Conservation (phyloP, 2,329 filamentous ascomycete genomes). For the Hymenoscyphus infarciens region DNA sequence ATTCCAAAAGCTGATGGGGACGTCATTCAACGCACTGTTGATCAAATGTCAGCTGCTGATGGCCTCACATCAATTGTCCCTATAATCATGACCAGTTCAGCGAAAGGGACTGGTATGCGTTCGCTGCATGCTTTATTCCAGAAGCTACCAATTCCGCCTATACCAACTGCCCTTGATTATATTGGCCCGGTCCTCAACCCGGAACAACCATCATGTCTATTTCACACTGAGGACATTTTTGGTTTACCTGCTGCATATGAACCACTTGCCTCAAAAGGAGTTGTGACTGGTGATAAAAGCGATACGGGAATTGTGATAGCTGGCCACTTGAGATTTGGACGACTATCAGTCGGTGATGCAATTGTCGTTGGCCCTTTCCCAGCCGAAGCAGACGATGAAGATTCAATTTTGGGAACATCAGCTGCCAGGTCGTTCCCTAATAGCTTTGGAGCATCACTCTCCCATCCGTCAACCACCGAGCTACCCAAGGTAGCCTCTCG, state of each 20-base stretch:
- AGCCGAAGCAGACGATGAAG: slow-evolving; percentile 46
- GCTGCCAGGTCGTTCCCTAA: slow-evolving; percentile 41
- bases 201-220: slow-evolving; percentile 62
- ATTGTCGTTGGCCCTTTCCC: slow-evolving; percentile 78
- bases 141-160: slow-evolving; percentile 65
- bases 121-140: slow-evolving; percentile 78
- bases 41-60: slow-evolving; percentile 43
- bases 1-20: slow-evolving; percentile 54
- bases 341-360: slow-evolving; percentile 71
- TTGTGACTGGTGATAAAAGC: slow-evolving; percentile 20
- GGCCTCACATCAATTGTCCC: slow-evolving; percentile 57
- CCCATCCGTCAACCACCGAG: slow-evolving; percentile 52
- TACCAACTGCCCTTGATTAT: slow-evolving; percentile 51
- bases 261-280: slow-evolving; percentile 39
- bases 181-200: slow-evolving; percentile 52
- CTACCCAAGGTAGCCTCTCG: slow-evolving; percentile 50
- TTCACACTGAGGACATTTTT: slow-evolving; percentile 90
- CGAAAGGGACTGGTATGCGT: slow-evolving; percentile 78
- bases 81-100: slow-evolving; percentile 81
- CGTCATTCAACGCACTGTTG: slow-evolving; percentile 56
- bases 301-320: slow-evolving; percentile 72
- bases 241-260: slow-evolving; percentile 64
- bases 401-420: slow-evolving; percentile 36
- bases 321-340: slow-evolving; percentile 77
- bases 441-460: slow-evolving; percentile 47